Percentiles rank a stretch among this genome's conserved stretches.
Evolutionary conservation across 2,329 filamentous ascomycete genomes (phyloP).

Genomic region (Aspergillus brunneoviolaceus): DNA sequence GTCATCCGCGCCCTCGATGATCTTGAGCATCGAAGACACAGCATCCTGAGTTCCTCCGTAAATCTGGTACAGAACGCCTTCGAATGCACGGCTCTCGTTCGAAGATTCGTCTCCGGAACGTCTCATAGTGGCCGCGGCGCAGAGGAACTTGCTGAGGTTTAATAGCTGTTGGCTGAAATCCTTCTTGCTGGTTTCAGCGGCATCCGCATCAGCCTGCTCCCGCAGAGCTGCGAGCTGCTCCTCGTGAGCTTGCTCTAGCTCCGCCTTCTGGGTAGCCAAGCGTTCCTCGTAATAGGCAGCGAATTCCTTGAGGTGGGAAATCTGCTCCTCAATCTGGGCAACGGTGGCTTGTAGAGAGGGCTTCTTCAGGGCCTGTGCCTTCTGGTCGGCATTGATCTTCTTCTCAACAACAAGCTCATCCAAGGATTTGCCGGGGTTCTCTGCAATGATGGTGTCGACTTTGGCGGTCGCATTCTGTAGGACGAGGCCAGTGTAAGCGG

Average conservation of each 20-base stretch:
- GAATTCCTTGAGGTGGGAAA: slow-evolving; percentile 60
- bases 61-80: slow-evolving; percentile 62
- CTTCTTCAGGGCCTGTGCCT: slow-evolving; percentile 63
- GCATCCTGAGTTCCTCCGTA: slow-evolving; percentile 63
- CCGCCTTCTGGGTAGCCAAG: slow-evolving; percentile 55
- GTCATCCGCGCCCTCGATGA: slow-evolving; percentile 61
- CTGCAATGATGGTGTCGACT: slow-evolving; percentile 60
- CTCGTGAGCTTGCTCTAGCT: slow-evolving; percentile 55
- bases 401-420: slow-evolving; percentile 62
- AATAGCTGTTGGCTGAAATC: slow-evolving; percentile 56
- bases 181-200: slow-evolving; percentile 47
- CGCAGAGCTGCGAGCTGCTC: slow-evolving; percentile 56
- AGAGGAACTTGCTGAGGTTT: slow-evolving; percentile 61
- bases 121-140: slow-evolving; percentile 61
- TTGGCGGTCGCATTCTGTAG: slow-evolving; percentile 57
- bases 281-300: slow-evolving; percentile 59
- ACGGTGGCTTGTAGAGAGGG: slow-evolving; percentile 58
- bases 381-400: slow-evolving; percentile 67
- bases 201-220: slow-evolving; percentile 52
- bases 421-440: slow-evolving; percentile 59
- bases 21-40: slow-evolving; percentile 58
- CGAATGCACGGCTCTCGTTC: slow-evolving; percentile 61
- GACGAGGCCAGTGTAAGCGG: slow-evolving; percentile 19
- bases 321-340: slow-evolving; percentile 60
- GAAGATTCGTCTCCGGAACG: slow-evolving; percentile 58